Evolutionary conservation across 2,329 filamentous ascomycete species (phyloP).

Genomic region (Diaporthe capsici): DNA sequence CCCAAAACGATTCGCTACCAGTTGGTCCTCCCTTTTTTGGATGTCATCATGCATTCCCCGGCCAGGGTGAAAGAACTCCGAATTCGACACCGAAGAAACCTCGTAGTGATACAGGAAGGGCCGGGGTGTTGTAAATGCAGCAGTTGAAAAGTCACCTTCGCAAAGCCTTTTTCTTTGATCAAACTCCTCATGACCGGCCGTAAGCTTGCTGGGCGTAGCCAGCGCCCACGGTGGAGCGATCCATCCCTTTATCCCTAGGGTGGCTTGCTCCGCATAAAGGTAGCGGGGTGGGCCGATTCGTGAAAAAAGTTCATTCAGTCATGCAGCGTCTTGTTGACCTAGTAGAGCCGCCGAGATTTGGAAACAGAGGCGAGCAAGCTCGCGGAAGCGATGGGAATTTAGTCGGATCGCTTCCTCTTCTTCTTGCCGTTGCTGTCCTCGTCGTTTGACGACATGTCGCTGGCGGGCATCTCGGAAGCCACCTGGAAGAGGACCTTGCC

Average conservation of each 20-base stretch:
- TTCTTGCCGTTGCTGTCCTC: slow-evolving; percentile 71
- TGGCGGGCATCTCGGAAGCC: slow-evolving; percentile 79
- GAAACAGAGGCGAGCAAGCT: slow-evolving; percentile 27
- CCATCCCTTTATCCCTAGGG: slow-evolving; percentile 44
- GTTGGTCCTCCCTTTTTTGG: slow-evolving; percentile 33
- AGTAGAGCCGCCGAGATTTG: slow-evolving; percentile 35
- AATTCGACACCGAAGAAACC: slow-evolving; percentile 21
- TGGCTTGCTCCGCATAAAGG: slow-evolving; percentile 45
- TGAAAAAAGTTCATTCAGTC: slow-evolving; percentile 50
- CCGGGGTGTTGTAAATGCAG: slow-evolving; percentile 41
- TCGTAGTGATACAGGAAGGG: slow-evolving; percentile 41
- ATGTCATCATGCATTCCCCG: slow-evolving; percentile 39
- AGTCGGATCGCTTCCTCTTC: slow-evolving; percentile 84
- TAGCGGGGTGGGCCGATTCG: slow-evolving; percentile 49
- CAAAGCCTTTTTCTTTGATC: slow-evolving; percentile 27
- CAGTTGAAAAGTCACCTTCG: slow-evolving; percentile 38
- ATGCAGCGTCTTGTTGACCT: slow-evolving; percentile 49
- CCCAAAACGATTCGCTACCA: slow-evolving; percentile 37
- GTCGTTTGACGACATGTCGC: slow-evolving; percentile 70
- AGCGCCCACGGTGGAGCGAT: slow-evolving; percentile 40
- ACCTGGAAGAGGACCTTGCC: slow-evolving; percentile 88
- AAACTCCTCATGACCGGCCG: slow-evolving; percentile 34
- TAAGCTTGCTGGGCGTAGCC: slow-evolving; percentile 14
- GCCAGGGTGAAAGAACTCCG: slow-evolving; percentile 23
- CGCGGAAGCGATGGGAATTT: slow-evolving; percentile 46